These are phyloP conservation scores for Panus rudis DNA, from an alignment of 768 basidiomycete genomes.

Conservation along the genomic window DNA sequence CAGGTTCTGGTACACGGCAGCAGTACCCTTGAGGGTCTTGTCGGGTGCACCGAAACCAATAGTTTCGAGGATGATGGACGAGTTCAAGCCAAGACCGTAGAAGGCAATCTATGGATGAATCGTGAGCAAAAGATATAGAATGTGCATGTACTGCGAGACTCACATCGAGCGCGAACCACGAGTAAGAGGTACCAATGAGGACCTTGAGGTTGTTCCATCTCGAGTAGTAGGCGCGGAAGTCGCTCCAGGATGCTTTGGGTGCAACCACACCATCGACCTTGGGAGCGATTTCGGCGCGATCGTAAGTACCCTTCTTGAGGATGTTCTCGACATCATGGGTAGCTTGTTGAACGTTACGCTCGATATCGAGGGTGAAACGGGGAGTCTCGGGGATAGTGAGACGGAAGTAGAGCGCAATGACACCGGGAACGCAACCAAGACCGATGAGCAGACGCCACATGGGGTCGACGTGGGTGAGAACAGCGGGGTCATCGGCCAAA, in stretches of 20 bases:
- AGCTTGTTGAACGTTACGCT: slow-evolving; percentile 39
- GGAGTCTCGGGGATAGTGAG: slow-evolving; percentile 43
- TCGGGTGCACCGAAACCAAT: slow-evolving; percentile 19
- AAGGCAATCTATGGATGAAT: slow-evolving; percentile 29
- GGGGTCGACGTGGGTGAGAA: slow-evolving; percentile 50
- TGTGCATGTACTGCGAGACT: slow-evolving; percentile 25
- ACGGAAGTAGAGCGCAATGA: slow-evolving; percentile 40
- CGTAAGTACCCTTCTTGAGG: slow-evolving; percentile 35
- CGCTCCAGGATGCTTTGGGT: slow-evolving; percentile 34
- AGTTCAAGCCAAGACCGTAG: slow-evolving; percentile 44
- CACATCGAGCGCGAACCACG: slow-evolving; percentile 87
- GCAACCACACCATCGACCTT: slow-evolving; percentile 40
- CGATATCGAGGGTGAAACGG: slow-evolving; percentile 44
- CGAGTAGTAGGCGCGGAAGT: slow-evolving; percentile 62
- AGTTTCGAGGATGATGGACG: slow-evolving; percentile 32
- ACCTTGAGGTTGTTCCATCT: slow-evolving; percentile 77
- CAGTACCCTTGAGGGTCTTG: slow-evolving; percentile 7
- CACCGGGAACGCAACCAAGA: slow-evolving; percentile 38
- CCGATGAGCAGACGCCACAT: slow-evolving; percentile 43
- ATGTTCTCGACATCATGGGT: slow-evolving; percentile 33
- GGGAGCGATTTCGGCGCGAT: slow-evolving; percentile 48
- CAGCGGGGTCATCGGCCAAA: slow-evolving; percentile 34
- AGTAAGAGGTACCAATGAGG: slow-evolving; percentile 75
- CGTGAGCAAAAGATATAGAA: background rate
- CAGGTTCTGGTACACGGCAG: slow-evolving; percentile 20